Percentiles rank a stretch among this genome's conserved stretches.
phyloP scores from a whole-genome alignment of 2,329 filamentous ascomycete genomes.

The Stromatinia cepivora region DNA sequence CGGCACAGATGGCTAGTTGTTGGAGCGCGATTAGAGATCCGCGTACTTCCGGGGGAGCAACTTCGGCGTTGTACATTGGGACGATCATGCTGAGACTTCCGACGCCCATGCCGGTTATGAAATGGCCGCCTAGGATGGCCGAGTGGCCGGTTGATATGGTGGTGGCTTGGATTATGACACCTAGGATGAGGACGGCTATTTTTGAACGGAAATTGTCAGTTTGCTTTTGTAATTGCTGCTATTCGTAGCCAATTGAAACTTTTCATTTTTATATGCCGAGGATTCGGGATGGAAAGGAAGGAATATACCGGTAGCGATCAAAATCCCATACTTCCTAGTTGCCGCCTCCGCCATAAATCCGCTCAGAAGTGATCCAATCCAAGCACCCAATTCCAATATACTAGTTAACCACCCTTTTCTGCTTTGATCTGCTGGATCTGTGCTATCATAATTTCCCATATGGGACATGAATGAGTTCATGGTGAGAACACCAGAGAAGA shows the following conservation, averaged over 20 bases:
- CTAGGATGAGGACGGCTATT: conserved; percentile 61
- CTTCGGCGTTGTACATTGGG: conserved; percentile 53
- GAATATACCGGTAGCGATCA: conserved; percentile 56
- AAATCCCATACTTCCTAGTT: conserved; percentile 68
- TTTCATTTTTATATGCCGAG: background rate
- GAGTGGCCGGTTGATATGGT: conserved; percentile 57
- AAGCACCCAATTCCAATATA: conserved; percentile 75
- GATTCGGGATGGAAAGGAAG: background rate
- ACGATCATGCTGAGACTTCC: conserved; percentile 68
- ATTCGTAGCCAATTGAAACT: background rate
- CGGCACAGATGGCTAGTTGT: conserved; percentile 61
- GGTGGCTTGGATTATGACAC: conserved; percentile 67
- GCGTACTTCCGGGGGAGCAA: conserved; percentile 63
- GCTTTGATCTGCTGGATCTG: conserved; percentile 50
- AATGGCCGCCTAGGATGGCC: conserved; percentile 68
- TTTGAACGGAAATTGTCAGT: background rate
- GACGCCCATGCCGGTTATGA: conserved; percentile 71
- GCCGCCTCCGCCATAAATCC: conserved; percentile 70
- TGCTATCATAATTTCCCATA: conserved; percentile 55
- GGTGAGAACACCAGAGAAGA: conserved; percentile 68
- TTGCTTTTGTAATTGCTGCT: background rate
- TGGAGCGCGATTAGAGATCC: conserved; percentile 66
- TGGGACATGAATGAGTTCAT: conserved; percentile 56
- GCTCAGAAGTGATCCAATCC: conserved; percentile 70
- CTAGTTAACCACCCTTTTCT: conserved; percentile 62